Evolutionary conservation across 140 eudicot genomes (phyloP).

Genomic region (Senecio squalidus): DNA sequence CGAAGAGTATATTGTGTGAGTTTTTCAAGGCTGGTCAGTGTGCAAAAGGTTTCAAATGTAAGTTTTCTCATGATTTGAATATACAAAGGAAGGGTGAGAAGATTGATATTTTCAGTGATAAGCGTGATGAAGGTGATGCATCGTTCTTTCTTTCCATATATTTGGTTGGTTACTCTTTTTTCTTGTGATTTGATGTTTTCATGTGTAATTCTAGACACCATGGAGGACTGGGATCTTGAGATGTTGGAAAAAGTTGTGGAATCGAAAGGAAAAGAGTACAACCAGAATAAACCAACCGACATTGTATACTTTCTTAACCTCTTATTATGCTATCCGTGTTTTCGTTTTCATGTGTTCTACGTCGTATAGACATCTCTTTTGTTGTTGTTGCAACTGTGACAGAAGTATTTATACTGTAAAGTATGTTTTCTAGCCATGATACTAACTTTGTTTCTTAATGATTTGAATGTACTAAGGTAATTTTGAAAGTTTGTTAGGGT

Average conservation of each 20-base stretch:
- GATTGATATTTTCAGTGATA: constrained; percentile 91
- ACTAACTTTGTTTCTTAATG: neutral
- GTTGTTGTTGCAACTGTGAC: neutral
- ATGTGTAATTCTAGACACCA: constrained; percentile 35
- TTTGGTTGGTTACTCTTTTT: constrained; percentile 2
- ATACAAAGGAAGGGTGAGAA: constrained; percentile 96
- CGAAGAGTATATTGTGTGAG: constrained; percentile 90
- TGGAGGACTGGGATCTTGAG: constrained; percentile 98
- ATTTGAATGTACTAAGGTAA: neutral
- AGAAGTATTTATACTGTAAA: neutral
- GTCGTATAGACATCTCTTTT: neutral
- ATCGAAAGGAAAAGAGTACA: constrained; percentile 81
- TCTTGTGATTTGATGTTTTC: constrained; percentile 2
- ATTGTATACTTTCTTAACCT: constrained; percentile 46
- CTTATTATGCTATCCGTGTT: neutral
- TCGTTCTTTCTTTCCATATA: neutral
- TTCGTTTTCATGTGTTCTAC: neutral
- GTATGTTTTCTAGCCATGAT: neutral
- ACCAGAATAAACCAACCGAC: constrained; percentile 91
- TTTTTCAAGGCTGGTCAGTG: constrained; percentile 93
- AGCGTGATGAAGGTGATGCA: constrained; percentile 78
- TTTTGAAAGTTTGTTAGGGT: constrained; percentile 1
- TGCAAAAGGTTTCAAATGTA: constrained; percentile 94
- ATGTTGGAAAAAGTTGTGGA: constrained; percentile 75
- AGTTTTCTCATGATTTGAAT: constrained; percentile 90